Percentiles rank a stretch among this genome's conserved stretches.
These are phyloP conservation scores for Cutaneotrichosporon sp. DNA, from an alignment of 1,284 basidiomycete species.

Conservation along the genomic window DNA sequence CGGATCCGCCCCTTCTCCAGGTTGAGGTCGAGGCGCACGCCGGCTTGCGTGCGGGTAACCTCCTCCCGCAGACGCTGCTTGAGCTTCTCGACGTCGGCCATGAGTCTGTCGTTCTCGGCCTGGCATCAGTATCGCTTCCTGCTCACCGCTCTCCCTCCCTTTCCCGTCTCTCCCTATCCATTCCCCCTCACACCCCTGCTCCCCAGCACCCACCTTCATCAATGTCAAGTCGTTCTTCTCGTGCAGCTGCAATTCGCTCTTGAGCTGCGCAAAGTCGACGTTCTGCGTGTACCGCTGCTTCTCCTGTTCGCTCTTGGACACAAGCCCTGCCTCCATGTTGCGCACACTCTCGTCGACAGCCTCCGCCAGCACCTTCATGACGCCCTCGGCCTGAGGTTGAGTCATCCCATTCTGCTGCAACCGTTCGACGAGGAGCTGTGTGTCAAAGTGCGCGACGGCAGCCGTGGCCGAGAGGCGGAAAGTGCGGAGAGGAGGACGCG, in stretches of 20 bases:
- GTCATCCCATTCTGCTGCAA: slow-evolving; percentile 83
- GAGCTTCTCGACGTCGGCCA: slow-evolving; percentile 90
- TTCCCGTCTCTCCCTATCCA: not conserved
- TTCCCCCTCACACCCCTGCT: not conserved
- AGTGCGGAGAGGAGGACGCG: slow-evolving; percentile 13
- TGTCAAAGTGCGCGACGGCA: slow-evolving; percentile 71
- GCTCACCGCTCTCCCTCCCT: not conserved
- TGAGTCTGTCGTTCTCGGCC: slow-evolving; percentile 87
- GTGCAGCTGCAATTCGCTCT: slow-evolving; percentile 92
- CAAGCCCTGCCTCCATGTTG: slow-evolving; percentile 91
- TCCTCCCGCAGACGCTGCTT: slow-evolving; percentile 92
- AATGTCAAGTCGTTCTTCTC: slow-evolving; percentile 96
- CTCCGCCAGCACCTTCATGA: slow-evolving; percentile 91
- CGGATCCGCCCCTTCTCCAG: slow-evolving; percentile 93
- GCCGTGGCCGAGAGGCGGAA: slow-evolving; percentile 23
- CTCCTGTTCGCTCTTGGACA: slow-evolving; percentile 89
- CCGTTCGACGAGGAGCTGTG: slow-evolving; percentile 86
- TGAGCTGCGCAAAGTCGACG: slow-evolving; percentile 95
- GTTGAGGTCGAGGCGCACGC: slow-evolving; percentile 92
- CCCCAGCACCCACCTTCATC: slow-evolving; percentile 62
- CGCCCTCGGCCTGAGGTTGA: slow-evolving; percentile 84
- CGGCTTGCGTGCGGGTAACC: slow-evolving; percentile 86
- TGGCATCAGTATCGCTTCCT: not conserved
- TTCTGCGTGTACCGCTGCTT: slow-evolving; percentile 96
- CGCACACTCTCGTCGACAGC: slow-evolving; percentile 92